Conservation (phyloP, 805 yeast species). For the Suhomyces sp. region DNA sequence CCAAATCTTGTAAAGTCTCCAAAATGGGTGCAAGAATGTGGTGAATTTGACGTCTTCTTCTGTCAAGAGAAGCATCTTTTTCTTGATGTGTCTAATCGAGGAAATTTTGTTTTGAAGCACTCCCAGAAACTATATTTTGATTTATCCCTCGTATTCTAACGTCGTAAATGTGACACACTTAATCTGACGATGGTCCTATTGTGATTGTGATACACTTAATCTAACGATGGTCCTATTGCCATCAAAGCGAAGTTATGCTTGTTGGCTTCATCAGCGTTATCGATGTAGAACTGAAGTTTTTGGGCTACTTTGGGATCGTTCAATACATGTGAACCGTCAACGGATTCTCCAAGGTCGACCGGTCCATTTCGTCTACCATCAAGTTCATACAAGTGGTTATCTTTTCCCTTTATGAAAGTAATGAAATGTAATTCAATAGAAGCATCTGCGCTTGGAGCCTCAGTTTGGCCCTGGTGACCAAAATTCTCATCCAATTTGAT, state of each 20-base stretch:
- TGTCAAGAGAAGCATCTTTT: too few relatives aligned
- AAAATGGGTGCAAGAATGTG: too few relatives aligned
- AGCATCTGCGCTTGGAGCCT: conserved; percentile 59
- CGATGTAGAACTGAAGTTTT: conserved; percentile 67
- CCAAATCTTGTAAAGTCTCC: too few relatives aligned
- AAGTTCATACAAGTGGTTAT: conserved; percentile 69
- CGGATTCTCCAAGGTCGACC: conserved; percentile 52
- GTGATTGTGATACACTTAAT: too few relatives aligned
- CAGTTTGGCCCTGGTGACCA: conserved; percentile 61
- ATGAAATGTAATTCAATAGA: conserved; percentile 70
- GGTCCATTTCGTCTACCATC: conserved; percentile 89
- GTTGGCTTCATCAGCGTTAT: conserved; percentile 56
- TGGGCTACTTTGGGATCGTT: conserved; percentile 48
- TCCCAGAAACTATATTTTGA: too few relatives aligned
- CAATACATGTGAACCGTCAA: conserved; percentile 47
- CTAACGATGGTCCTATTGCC: conserved; percentile 66
- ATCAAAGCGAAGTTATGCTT: conserved; percentile 70
- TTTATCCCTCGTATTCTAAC: too few relatives aligned
- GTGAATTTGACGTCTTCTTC: too few relatives aligned
- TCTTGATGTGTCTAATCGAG: too few relatives aligned
- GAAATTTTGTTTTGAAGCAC: too few relatives aligned
- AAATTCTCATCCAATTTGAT: conserved; percentile 43
- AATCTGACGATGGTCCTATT: conserved; percentile 58
- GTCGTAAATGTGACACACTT: too few relatives aligned
- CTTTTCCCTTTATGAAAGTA: conserved; percentile 58